These are phyloP conservation scores for Auriscalpium orientale DNA, from an alignment of 768 basidiomycete species.

Conservation along the genomic window DNA sequence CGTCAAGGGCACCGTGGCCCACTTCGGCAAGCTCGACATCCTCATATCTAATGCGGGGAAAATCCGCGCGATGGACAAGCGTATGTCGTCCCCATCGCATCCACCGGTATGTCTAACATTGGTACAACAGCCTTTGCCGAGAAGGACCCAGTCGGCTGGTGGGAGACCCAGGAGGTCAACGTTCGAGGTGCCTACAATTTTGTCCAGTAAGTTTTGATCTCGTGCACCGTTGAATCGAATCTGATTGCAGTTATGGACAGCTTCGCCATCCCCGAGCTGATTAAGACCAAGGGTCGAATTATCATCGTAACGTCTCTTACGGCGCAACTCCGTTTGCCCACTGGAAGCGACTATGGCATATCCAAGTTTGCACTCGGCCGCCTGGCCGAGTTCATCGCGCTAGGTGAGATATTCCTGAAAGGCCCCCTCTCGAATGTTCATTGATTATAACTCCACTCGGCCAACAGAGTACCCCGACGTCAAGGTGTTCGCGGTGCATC, in stretches of 20 bases:
- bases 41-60: slow-evolving; percentile 12
- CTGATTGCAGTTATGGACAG: neutral
- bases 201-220: slow-evolving; percentile 9
- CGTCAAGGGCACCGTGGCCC: slow-evolving; percentile 13
- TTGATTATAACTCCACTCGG: neutral
- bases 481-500: slow-evolving; percentile 3
- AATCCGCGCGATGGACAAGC: neutral
- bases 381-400: slow-evolving; percentile 3
- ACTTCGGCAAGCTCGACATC: slow-evolving; percentile 18
- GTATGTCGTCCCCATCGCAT: neutral
- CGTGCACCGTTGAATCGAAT: too few relatives aligned
- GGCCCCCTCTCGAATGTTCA: too few relatives aligned
- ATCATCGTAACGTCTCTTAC: neutral
- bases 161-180: slow-evolving; percentile 19
- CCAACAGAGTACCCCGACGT: slow-evolving; percentile 3
- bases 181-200: slow-evolving; percentile 18
- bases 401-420: neutral
- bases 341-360: neutral
- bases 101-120: neutral
- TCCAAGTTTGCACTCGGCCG: slow-evolving; percentile 4
- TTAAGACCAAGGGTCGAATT: neutral
- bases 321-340: neutral
- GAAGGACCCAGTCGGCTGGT: slow-evolving; percentile 19
- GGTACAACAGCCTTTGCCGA: slow-evolving; percentile 10
- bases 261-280: neutral